Evolutionary conservation across 2,329 filamentous ascomycete genomes (phyloP).

Genomic region (Metarhizium sp.): DNA sequence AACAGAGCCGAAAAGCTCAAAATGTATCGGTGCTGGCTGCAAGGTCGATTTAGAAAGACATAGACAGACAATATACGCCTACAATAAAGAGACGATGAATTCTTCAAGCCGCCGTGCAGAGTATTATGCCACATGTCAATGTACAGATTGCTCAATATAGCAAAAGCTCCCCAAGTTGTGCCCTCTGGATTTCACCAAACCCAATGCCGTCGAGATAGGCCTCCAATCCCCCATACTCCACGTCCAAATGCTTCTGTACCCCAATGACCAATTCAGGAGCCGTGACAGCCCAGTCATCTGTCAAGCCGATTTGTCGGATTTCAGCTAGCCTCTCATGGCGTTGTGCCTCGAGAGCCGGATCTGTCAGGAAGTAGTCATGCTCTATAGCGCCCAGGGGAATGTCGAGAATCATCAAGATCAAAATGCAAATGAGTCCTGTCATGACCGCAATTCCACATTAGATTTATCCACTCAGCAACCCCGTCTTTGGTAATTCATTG

Average conservation of each 20-base stretch:
- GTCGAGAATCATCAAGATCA: slow-evolving; percentile 56
- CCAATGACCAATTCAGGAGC: slow-evolving; percentile 52
- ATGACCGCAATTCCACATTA: too few relatives aligned
- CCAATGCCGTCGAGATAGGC: slow-evolving; percentile 55
- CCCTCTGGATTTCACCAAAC: slow-evolving; percentile 35
- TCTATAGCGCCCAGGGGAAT: slow-evolving; percentile 51
- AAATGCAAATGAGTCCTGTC: slow-evolving; percentile 54
- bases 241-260: slow-evolving; percentile 47
- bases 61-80: slow-evolving; percentile 24
- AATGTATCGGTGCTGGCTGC: slow-evolving; percentile 98
- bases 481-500: too few relatives aligned
- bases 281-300: slow-evolving; percentile 63
- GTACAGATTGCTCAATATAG: slow-evolving; percentile 24
- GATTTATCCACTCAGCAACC: too few relatives aligned
- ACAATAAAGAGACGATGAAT: background rate
- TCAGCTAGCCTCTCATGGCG: slow-evolving; percentile 56
- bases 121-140: background rate
- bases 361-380: slow-evolving; percentile 63
- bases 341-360: slow-evolving; percentile 49
- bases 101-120: background rate
- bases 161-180: slow-evolving; percentile 29
- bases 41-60: slow-evolving; percentile 70
- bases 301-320: slow-evolving; percentile 60
- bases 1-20: slow-evolving; percentile 86
- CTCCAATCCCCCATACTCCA: slow-evolving; percentile 55